Evolutionary conservation across 2,329 filamentous ascomycete genomes (phyloP), one percentile per base, ranked within the genome.

Genomic region (Nigrograna mackinnonii): DNA sequence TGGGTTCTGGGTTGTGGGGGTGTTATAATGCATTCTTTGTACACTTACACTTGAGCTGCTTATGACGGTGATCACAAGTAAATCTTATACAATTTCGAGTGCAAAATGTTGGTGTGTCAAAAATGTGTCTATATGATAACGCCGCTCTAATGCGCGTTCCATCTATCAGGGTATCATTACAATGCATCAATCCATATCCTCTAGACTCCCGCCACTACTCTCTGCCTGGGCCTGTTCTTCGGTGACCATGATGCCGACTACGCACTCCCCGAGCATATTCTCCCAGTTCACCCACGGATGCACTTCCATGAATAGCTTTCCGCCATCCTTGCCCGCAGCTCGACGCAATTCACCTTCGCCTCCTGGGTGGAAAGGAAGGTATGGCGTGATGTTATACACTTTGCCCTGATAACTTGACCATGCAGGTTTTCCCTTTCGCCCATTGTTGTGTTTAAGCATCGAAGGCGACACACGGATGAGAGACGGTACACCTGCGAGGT

Each of bases 341-440:
- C 96, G 92, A 72, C 85, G 91, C 57, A 94, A 67, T 70, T 95
- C 88, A 4, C 83, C 82, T 55, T 86, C 82, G 6, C 89, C 94
- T 17, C 94, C 94, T 0, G 94, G 94, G 66, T 99, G 94, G 64
- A 91, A 99, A 1, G 87, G 84, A 24, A 91, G 66, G 64, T 97
- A 99, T 0, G 92, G 90, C 0, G 86, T 86, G 44, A 99, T 85
- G 61, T 97, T 97, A 72, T 97, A 99, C 20, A 97, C 92, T 59
- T 88, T 87, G 1, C 92, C 91, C 46, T 89, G 86, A 47, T 95
- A 85, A 1, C 84, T 88, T 46, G 87, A 95, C 94, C 94, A 99
- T 1, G 91, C 90, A 58, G 95, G 89, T 48, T 81, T 85, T 6
- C 90, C 90, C 62, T 87, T 88, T 21, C 92, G 83, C 0, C 92